Conservation (phyloP, 768 basidiomycete genomes). For the Amanita molliuscula region DNA sequence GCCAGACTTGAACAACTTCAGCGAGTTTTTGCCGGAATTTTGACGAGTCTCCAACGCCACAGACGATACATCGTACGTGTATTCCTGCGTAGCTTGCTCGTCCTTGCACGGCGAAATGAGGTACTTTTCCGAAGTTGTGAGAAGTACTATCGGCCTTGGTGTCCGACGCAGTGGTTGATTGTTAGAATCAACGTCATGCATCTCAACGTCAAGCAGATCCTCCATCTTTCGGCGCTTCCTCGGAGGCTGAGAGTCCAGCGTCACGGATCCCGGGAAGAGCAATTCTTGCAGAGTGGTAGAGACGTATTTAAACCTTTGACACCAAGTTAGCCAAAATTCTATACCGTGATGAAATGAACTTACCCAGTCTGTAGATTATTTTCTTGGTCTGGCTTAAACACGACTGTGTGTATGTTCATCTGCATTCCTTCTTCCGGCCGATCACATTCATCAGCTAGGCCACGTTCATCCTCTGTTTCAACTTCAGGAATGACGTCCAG, state of each 20-base stretch:
- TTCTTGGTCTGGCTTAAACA: slow-evolving; percentile 32
- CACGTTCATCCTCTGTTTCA: slow-evolving; percentile 17
- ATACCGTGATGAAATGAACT: slow-evolving; percentile 12
- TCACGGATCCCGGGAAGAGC: slow-evolving; percentile 28
- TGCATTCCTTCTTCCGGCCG: slow-evolving; percentile 24
- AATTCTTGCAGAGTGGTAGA: slow-evolving; percentile 29
- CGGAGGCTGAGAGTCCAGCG: slow-evolving; percentile 16
- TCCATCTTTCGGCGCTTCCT: slow-evolving; percentile 23
- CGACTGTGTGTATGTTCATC: slow-evolving; percentile 36
- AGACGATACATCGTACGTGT: not conserved
- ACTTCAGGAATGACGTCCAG: slow-evolving; percentile 30
- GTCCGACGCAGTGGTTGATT: not conserved
- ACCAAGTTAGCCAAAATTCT: not conserved
- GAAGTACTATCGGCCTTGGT: not conserved
- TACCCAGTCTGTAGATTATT: slow-evolving; percentile 35
- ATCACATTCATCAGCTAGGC: not conserved
- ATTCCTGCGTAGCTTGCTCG: not conserved
- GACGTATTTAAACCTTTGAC: slow-evolving; percentile 42
- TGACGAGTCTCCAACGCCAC: not conserved
- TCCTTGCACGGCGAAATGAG: not conserved
- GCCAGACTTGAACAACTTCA: not conserved
- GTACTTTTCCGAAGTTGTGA: not conserved
- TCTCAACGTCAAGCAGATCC: slow-evolving; percentile 1
- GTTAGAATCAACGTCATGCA: not conserved
- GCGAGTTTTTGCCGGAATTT: not conserved